Percentiles rank a stretch among this genome's conserved stretches.
Conservation (phyloP, 2,329 filamentous ascomycete species). For the Colletotrichum scovillei region DNA sequence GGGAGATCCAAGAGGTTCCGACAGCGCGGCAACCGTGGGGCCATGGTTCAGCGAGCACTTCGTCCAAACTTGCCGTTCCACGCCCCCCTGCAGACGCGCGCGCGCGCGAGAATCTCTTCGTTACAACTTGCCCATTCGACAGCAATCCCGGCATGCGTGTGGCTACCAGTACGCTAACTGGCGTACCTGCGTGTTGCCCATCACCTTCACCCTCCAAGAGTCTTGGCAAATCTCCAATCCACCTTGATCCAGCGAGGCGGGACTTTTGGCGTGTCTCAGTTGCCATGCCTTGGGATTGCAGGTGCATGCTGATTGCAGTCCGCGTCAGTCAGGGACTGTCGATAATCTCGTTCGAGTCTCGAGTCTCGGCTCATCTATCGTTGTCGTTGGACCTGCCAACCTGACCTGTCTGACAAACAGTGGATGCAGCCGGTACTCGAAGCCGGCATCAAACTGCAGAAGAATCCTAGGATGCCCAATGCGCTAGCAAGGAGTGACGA, state of each 20-base stretch:
- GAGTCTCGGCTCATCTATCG: neutral
- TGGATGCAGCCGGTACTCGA: slow-evolving; percentile 16
- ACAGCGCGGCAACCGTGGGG: slow-evolving; percentile 35
- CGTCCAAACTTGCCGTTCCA: slow-evolving; percentile 31
- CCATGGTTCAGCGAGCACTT: slow-evolving; percentile 12
- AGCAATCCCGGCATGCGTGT: neutral
- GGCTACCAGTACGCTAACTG: neutral
- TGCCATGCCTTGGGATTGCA: slow-evolving; percentile 8
- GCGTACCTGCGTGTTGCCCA: slow-evolving; percentile 7
- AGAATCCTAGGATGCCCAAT: neutral
- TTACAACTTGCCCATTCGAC: slow-evolving; percentile 16
- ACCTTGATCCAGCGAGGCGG: slow-evolving; percentile 32
- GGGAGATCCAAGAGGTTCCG: slow-evolving; percentile 21
- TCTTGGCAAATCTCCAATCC: slow-evolving; percentile 16
- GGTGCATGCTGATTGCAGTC: slow-evolving; percentile 12
- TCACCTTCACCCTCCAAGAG: neutral
- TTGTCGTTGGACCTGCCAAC: neutral
- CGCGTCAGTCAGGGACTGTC: slow-evolving; percentile 8
- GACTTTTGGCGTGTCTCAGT: slow-evolving; percentile 35
- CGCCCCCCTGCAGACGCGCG: neutral
- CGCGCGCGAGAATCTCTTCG: slow-evolving; percentile 12
- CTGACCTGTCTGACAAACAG: neutral
- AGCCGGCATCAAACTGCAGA: neutral
- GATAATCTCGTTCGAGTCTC: slow-evolving; percentile 12
- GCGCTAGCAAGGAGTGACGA: slow-evolving; percentile 1